Evolutionary conservation across 352 stramenopile genomes (phyloP).

Genomic region (Phytopythium sindhum): DNA sequence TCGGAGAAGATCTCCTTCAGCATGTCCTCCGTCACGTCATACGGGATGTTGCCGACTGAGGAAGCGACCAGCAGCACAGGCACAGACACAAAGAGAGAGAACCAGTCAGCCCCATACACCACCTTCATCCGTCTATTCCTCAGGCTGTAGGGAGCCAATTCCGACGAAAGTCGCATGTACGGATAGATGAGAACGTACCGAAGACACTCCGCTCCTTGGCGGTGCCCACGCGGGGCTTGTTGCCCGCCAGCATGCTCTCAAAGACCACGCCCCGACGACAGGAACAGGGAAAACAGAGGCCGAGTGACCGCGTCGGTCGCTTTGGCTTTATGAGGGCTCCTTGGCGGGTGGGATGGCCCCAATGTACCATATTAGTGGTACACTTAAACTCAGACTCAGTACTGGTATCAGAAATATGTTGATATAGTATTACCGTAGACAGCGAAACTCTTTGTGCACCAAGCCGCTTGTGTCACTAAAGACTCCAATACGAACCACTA

Average conservation of each 20-base stretch:
- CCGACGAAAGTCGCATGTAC: background rate
- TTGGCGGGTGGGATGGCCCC: background rate
- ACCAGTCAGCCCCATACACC: constrained; percentile 7
- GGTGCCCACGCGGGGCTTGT: constrained; percentile 54
- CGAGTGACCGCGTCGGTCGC: background rate
- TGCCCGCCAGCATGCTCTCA: constrained; percentile 21
- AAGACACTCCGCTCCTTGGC: constrained; percentile 87
- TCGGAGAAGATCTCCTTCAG: constrained; percentile 87
- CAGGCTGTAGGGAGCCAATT: background rate
- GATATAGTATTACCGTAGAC: background rate
- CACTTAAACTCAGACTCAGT: background rate
- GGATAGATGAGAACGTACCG: constrained; percentile 35
- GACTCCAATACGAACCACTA: background rate
- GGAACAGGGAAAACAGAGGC: background rate
- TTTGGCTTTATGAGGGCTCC: background rate
- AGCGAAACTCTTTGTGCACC: no score
- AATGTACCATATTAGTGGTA: background rate
- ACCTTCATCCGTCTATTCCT: background rate
- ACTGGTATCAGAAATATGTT: background rate
- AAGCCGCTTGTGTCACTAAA: no score
- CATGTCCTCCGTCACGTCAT: constrained; percentile 86
- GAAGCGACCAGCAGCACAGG: constrained; percentile 7
- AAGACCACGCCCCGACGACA: background rate
- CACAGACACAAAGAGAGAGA: constrained; percentile 5
- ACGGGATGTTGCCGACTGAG: constrained; percentile 87